These are phyloP conservation scores for Thoreauomyces humboldtii DNA, from an alignment of 192 early-diverging fungal species.

Conservation along the genomic window DNA sequence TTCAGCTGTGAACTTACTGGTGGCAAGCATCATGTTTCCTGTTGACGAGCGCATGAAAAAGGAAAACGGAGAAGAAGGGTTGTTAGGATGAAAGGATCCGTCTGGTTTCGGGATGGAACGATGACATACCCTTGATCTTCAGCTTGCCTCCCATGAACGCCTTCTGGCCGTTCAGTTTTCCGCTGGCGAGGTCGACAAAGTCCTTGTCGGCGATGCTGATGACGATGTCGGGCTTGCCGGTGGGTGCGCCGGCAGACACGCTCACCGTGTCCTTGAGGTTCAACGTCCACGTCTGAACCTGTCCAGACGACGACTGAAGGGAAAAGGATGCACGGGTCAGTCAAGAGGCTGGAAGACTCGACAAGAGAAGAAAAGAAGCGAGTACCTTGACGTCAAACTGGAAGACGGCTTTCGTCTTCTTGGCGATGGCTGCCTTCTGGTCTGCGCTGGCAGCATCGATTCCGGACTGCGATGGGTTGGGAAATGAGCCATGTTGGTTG, in stretches of 20 bases:
- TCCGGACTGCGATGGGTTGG: conserved; percentile 27
- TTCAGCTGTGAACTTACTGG: conserved; percentile 21
- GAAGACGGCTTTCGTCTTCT: conserved; percentile 67
- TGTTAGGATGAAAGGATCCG: not conserved
- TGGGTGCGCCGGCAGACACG: conserved; percentile 24
- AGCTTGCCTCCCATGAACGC: conserved; percentile 50
- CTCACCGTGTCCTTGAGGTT: conserved; percentile 42
- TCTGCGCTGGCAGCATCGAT: conserved; percentile 49
- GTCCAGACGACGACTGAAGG: conserved; percentile 31
- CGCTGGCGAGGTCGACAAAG: conserved; percentile 44
- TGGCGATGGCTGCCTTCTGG: conserved; percentile 56
- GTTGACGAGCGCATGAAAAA: too few species aligned
- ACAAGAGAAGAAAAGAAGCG: not conserved
- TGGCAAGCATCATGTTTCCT: conserved; percentile 50
- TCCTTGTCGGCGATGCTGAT: conserved; percentile 36
- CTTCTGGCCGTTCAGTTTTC: conserved; percentile 48
- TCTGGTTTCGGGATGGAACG: not conserved
- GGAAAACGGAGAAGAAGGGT: not conserved
- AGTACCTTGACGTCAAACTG: conserved; percentile 40
- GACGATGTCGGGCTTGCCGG: conserved; percentile 40
- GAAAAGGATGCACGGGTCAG: too few species aligned
- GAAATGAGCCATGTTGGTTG: not conserved
- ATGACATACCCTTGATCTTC: conserved; percentile 45
- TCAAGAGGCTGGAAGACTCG: too few species aligned
- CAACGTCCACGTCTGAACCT: conserved; percentile 42